Conservation (phyloP, 169 alveolate genomes). For the Cryptosporidium ubiquitum region DNA sequence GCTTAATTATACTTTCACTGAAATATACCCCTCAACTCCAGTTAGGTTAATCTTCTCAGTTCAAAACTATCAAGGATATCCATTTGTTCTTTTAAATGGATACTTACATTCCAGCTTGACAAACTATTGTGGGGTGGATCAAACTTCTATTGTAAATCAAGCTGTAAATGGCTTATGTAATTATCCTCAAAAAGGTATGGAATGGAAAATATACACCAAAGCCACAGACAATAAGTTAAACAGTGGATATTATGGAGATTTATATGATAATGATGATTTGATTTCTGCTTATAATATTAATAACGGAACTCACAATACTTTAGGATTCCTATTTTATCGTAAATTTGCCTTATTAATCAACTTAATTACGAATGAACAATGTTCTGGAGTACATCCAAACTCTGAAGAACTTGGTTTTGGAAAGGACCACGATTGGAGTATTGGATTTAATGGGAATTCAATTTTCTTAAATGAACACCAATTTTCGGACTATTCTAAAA, state of each 20-base stretch:
- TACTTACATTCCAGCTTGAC: conserved; percentile 54
- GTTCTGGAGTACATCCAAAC: conserved; percentile 48
- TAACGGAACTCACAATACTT: conserved; percentile 64
- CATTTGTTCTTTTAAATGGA: conserved; percentile 54
- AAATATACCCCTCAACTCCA: conserved; percentile 39
- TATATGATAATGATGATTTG: conserved; percentile 34
- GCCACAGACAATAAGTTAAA: background rate
- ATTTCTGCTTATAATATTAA: conserved; percentile 46
- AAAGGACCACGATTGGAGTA: conserved; percentile 31
- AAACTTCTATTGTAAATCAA: conserved; percentile 51
- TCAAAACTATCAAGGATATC: conserved; percentile 49
- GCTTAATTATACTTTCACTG: conserved; percentile 36
- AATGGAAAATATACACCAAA: conserved; percentile 32
- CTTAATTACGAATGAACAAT: conserved; percentile 31
- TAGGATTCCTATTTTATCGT: conserved; percentile 33
- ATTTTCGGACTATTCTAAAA: background rate
- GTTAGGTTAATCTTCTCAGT: conserved; percentile 28
- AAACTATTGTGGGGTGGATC: conserved; percentile 35
- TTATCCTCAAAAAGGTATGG: conserved; percentile 32
- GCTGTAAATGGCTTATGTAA: conserved; percentile 44
- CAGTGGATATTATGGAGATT: conserved; percentile 40
- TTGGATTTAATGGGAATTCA: conserved; percentile 20
- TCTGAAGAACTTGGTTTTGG: background rate
- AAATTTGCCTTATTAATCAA: conserved; percentile 16
- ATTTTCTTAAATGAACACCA: conserved; percentile 33